These are phyloP conservation scores for Botrytis fragariae DNA, from an alignment of 2,329 filamentous ascomycete genomes.

Conservation along the genomic window DNA sequence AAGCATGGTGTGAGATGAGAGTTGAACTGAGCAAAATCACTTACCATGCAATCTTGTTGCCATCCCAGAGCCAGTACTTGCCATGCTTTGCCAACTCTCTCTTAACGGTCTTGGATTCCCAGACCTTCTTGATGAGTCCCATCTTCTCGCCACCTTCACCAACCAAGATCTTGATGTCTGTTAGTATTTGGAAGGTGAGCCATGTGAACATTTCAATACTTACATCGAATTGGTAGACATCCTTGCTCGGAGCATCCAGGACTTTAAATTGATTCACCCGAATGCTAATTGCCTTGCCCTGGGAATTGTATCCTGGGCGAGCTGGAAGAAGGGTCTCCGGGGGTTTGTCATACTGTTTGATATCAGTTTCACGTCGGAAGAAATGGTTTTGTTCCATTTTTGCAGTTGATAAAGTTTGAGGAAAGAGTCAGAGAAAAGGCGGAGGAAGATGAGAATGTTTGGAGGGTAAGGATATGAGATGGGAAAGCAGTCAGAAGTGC, in stretches of 20 bases:
- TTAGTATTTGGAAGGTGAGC: conserved; percentile 19
- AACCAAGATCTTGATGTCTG: conserved; percentile 57
- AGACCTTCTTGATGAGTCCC: conserved; percentile 71
- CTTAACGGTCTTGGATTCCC: conserved; percentile 64
- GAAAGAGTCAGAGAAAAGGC: conserved; percentile 12
- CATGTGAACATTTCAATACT: conserved; percentile 41
- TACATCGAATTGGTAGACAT: conserved; percentile 83
- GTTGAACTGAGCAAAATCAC: conserved; percentile 29
- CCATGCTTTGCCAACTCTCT: conserved; percentile 49
- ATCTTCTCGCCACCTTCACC: conserved; percentile 61
- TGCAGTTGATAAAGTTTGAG: conserved; percentile 20
- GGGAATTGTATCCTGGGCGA: conserved; percentile 57
- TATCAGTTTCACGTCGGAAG: conserved; percentile 30
- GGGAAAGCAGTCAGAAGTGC: conserved; percentile 21
- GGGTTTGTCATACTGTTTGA: conserved; percentile 25
- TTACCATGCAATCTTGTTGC: conserved; percentile 82
- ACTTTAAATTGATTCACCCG: conserved; percentile 76
- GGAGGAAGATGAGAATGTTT: background rate
- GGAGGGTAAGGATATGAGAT: conserved; percentile 13
- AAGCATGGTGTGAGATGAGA: conserved; percentile 21
- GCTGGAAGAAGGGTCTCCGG: conserved; percentile 32
- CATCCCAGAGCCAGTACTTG: conserved; percentile 70
- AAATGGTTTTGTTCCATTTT: conserved; percentile 36
- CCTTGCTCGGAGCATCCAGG: conserved; percentile 53
- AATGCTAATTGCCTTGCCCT: conserved; percentile 54